Conservation (phyloP, 2,329 filamentous ascomycete species). For the Stemphylium lycopersici region DNA sequence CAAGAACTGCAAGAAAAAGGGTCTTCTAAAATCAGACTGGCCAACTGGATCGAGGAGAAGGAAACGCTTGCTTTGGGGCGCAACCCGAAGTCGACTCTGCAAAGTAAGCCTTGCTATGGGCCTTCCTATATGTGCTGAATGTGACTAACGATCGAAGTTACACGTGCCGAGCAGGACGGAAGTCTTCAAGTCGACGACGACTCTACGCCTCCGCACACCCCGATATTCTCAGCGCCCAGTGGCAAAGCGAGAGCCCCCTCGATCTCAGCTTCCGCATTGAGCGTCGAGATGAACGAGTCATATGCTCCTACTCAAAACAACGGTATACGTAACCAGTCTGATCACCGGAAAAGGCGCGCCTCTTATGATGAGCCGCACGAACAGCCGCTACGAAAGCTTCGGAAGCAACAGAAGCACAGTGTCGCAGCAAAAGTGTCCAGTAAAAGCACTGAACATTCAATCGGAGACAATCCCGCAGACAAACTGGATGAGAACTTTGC, state of each 20-base stretch:
- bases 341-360: neutral
- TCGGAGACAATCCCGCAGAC: slow-evolving; percentile 4
- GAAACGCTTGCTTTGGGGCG: slow-evolving; percentile 28
- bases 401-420: neutral
- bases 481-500: slow-evolving; percentile 9
- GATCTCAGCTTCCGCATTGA: neutral
- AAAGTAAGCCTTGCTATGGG: neutral
- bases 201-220: neutral
- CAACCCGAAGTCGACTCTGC: slow-evolving; percentile 13
- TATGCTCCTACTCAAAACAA: neutral
- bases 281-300: neutral
- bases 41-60: slow-evolving; percentile 26
- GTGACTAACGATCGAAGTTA: neutral
- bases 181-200: neutral
- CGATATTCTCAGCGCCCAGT: neutral
- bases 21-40: slow-evolving; percentile 15
- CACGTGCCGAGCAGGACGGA: neutral
- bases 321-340: neutral
- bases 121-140: neutral
- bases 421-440: neutral
- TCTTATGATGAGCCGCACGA: neutral
- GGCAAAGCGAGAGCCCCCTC: neutral
- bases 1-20: slow-evolving; percentile 12
- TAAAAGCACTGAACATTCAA: neutral
- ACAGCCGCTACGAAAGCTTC: slow-evolving; percentile 1